Percentiles rank a stretch among this genome's conserved stretches.
Evolutionary conservation across 23 red algal species (phyloP).

Genomic region (Gracilaria domingensis): DNA sequence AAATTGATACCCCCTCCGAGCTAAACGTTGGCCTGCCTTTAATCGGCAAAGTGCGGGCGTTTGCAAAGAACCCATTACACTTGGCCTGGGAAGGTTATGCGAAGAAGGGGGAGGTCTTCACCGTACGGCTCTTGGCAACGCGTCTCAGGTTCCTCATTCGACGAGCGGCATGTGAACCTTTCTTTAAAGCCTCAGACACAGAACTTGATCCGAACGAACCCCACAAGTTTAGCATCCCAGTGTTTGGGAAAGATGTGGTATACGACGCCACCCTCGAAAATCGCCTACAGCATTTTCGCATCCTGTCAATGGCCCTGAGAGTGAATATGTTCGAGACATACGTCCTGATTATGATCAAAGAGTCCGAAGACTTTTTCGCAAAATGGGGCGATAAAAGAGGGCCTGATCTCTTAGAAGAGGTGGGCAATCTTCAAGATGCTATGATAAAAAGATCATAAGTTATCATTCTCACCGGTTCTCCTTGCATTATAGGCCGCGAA

Average conservation of each 20-base stretch:
- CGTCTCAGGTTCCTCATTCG: slow-evolving; percentile 94
- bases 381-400: slow-evolving; percentile 77
- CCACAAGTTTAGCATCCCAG: slow-evolving; percentile 91
- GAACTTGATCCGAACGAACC: slow-evolving; percentile 96
- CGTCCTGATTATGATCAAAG: slow-evolving; percentile 92
- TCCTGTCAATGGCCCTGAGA: slow-evolving; percentile 86
- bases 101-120: slow-evolving; percentile 90
- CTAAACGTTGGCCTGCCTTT: slow-evolving; percentile 90
- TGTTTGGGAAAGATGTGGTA: slow-evolving; percentile 97
- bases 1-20: slow-evolving; percentile 70
- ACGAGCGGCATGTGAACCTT: slow-evolving; percentile 80
- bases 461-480: slow-evolving; percentile 97
- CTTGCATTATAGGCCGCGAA: slow-evolving; percentile 97
- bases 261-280: slow-evolving; percentile 94
- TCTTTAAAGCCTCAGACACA: slow-evolving; percentile 91
- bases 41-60: slow-evolving; percentile 83
- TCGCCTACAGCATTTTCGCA: slow-evolving; percentile 91
- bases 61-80: slow-evolving; percentile 83
- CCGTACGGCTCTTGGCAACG: slow-evolving; percentile 76
- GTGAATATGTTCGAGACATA: slow-evolving; percentile 88
- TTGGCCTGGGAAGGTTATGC: slow-evolving; percentile 85
- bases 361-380: slow-evolving; percentile 85
- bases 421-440: slow-evolving; percentile 89
- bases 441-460: too few relatives aligned
- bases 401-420: slow-evolving; percentile 81